Evolutionary conservation across 495 filamentous ascomycete species (phyloP).

Genomic region (Filosporella fistucella): DNA sequence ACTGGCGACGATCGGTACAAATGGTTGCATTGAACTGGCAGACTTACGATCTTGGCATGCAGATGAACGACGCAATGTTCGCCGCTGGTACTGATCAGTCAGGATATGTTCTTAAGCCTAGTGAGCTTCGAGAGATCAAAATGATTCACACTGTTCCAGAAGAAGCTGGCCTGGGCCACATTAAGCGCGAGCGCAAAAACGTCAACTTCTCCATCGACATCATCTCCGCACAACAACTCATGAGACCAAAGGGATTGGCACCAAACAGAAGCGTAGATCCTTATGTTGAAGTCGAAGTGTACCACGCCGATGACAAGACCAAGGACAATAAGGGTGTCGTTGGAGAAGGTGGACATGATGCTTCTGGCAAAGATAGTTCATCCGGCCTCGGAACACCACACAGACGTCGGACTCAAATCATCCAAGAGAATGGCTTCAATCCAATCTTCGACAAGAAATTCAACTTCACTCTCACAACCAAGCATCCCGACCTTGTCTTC

Average conservation of each 20-base stretch:
- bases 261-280: conserved; percentile 77
- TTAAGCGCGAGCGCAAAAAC: conserved; percentile 65
- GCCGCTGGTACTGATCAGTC: conserved; percentile 81
- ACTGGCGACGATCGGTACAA: conserved; percentile 91
- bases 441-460: conserved; percentile 72
- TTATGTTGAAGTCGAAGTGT: conserved; percentile 91
- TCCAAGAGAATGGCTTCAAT: conserved; percentile 86
- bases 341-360: conserved; percentile 65
- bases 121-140: conserved; percentile 64
- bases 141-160: conserved; percentile 32
- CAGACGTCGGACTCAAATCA: conserved; percentile 70
- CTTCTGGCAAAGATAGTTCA: conserved; percentile 62
- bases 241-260: conserved; percentile 66
- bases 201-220: conserved; percentile 82
- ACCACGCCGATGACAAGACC: conserved; percentile 82
- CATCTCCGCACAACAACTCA: conserved; percentile 91
- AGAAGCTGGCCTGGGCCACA: conserved; percentile 39
- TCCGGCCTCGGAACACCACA: conserved; percentile 73
- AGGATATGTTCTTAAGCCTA: conserved; percentile 91
- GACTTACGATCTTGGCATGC: conserved; percentile 90
- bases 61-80: conserved; percentile 98
- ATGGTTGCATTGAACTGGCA: conserved; percentile 87
- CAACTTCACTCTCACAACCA: conserved; percentile 75
- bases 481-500: conserved; percentile 89
- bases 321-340: conserved; percentile 47